Percentiles rank a stretch among this genome's conserved stretches.
phyloP scores from a whole-genome alignment of 805 yeast genomes.

The Hanseniaspora meyeri region DNA sequence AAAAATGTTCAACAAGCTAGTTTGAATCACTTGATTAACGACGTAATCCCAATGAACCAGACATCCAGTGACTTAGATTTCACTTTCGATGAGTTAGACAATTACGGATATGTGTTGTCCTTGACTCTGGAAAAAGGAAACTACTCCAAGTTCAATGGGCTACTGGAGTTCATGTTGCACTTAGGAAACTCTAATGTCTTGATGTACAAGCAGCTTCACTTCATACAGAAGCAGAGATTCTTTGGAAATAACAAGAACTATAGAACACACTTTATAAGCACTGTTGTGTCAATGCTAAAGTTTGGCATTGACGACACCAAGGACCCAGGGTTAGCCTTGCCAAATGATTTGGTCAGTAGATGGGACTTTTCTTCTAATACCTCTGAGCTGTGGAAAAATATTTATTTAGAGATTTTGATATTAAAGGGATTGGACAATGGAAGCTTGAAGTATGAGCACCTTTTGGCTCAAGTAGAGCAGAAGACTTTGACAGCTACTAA shows the following conservation, averaged over 20 bases:
- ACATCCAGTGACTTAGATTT: slow-evolving; percentile 35
- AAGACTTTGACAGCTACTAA: background rate
- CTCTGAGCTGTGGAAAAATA: background rate
- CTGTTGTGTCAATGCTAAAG: slow-evolving; percentile 24
- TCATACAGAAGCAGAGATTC: slow-evolving; percentile 22
- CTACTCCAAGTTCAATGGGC: slow-evolving; percentile 55
- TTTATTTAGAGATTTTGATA: background rate
- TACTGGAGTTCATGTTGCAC: slow-evolving; percentile 42
- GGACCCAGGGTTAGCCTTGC: slow-evolving; percentile 18
- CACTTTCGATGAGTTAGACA: slow-evolving; percentile 33
- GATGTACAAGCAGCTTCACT: slow-evolving; percentile 24
- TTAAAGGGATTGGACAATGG: slow-evolving; percentile 6
- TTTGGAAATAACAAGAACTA: slow-evolving; percentile 23
- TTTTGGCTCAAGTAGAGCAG: background rate
- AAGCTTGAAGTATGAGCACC: slow-evolving; percentile 1
- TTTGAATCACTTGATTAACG: slow-evolving; percentile 40
- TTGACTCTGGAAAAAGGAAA: slow-evolving; percentile 47
- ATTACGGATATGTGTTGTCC: slow-evolving; percentile 36
- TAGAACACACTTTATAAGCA: slow-evolving; percentile 15
- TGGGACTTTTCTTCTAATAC: slow-evolving; percentile 2
- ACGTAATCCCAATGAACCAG: slow-evolving; percentile 35
- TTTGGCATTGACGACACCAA: slow-evolving; percentile 29
- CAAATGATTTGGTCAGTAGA: slow-evolving; percentile 14
- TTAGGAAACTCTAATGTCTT: slow-evolving; percentile 40
- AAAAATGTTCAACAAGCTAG: slow-evolving; percentile 71